phyloP scores from a whole-genome alignment of 2,329 filamentous ascomycete species.

The Karstenula rhodostoma region DNA sequence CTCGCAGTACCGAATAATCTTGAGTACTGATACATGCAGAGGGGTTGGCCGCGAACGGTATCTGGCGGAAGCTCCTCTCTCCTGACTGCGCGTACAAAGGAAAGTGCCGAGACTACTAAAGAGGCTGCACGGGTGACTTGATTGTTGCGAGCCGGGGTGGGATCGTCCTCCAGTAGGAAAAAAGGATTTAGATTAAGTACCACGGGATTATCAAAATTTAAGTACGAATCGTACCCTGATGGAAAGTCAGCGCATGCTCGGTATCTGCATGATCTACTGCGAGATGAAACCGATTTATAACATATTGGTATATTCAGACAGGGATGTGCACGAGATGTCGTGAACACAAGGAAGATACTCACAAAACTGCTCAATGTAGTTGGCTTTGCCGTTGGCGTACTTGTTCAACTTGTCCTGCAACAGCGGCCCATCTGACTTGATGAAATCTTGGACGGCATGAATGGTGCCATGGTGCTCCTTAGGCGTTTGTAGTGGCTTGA shows the following conservation, averaged over 20 bases:
- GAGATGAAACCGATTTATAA: constrained; percentile 18
- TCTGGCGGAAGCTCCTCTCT: constrained; percentile 94
- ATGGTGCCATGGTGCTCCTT: constrained; percentile 86
- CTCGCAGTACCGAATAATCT: constrained; percentile 93
- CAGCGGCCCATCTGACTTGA: constrained; percentile 80
- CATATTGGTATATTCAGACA: constrained; percentile 14
- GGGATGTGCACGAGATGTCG: constrained; percentile 6
- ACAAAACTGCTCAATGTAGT: constrained; percentile 99
- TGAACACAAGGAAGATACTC: constrained; percentile 52
- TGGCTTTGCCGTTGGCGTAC: constrained; percentile 89
- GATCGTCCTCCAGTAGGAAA: constrained; percentile 96
- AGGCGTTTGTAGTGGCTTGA: constrained; percentile 80
- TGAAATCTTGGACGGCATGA: constrained; percentile 81
- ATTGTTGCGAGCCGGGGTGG: constrained; percentile 93
- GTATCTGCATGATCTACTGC: constrained; percentile 14
- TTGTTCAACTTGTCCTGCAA: constrained; percentile 89
- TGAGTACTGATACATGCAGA: constrained; percentile 99
- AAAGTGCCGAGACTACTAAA: constrained; percentile 85
- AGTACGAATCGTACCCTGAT: constrained; percentile 95
- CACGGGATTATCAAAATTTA: constrained; percentile 97
- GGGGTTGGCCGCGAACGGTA: constrained; percentile 79
- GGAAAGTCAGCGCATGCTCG: constrained; percentile 31
- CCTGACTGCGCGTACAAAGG: constrained; percentile 91
- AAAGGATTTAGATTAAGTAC: constrained; percentile 98
- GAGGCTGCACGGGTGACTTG: constrained; percentile 95